Conservation (phyloP, 768 basidiomycete species). For the Boletus subcaerulescens region DNA sequence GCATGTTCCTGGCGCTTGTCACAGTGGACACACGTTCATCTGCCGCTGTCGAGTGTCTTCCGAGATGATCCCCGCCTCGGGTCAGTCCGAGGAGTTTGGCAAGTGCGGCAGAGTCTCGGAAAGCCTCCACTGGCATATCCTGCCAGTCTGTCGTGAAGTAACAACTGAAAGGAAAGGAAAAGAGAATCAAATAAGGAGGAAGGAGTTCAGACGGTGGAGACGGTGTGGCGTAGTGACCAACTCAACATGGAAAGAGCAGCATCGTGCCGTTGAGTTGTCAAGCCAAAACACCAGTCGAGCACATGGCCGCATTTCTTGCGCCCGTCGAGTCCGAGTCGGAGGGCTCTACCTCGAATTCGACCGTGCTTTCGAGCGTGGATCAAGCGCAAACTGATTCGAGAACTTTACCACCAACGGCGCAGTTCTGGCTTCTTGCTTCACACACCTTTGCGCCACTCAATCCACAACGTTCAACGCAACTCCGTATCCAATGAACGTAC, state of each 20-base stretch:
- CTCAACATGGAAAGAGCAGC: neutral
- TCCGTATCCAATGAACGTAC: neutral
- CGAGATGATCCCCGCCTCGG: neutral
- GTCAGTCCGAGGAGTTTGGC: slow-evolving; percentile 21
- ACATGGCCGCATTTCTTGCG: neutral
- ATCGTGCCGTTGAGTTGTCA: too few relatives aligned
- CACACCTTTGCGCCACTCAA: slow-evolving; percentile 5
- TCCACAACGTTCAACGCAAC: neutral
- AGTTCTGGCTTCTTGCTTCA: slow-evolving; percentile 1
- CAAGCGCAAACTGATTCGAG: slow-evolving; percentile 1
- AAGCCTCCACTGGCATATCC: neutral
- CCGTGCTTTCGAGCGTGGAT: slow-evolving; percentile 7
- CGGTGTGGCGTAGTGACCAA: neutral
- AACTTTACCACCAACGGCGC: neutral
- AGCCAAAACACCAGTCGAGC: too few relatives aligned
- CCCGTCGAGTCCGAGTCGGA: slow-evolving; percentile 9
- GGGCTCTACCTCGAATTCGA: slow-evolving; percentile 3
- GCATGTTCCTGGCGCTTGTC: neutral
- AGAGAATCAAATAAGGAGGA: neutral
- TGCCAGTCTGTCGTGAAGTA: neutral
- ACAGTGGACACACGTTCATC: neutral
- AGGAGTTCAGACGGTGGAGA: neutral
- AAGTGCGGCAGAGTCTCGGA: neutral
- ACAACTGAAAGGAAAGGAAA: neutral
- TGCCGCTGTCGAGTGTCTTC: neutral